Conservation (phyloP, 768 basidiomycete species). For the Agaricus subrufescens region DNA sequence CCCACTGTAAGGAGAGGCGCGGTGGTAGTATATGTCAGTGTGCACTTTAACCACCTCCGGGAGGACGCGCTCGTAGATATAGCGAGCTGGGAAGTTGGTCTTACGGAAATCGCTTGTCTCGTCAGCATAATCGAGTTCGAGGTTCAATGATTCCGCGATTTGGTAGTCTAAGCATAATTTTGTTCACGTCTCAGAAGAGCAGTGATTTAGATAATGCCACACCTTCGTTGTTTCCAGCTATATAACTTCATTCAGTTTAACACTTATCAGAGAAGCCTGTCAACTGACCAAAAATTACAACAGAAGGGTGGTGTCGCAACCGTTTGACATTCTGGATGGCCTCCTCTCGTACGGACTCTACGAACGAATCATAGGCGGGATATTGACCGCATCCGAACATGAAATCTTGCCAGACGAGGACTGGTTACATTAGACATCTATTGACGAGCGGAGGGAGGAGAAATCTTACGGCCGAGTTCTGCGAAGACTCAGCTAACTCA, state of each 20-base stretch:
- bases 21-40: slow-evolving; percentile 75
- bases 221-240: slow-evolving; percentile 84
- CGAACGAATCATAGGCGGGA: slow-evolving; percentile 80
- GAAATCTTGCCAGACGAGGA: slow-evolving; percentile 97
- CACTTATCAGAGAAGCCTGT: neutral
- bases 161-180: slow-evolving; percentile 60
- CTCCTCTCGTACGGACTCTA: slow-evolving; percentile 70
- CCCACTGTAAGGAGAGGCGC: slow-evolving; percentile 85
- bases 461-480: slow-evolving; percentile 65
- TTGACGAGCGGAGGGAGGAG: neutral
- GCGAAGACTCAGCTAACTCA: neutral
- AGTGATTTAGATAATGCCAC: neutral
- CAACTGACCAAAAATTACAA: slow-evolving; percentile 78
- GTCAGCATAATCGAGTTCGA: slow-evolving; percentile 84
- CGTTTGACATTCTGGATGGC: slow-evolving; percentile 82
- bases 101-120: slow-evolving; percentile 81
- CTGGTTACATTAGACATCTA: slow-evolving; percentile 24
- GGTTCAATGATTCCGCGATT: slow-evolving; percentile 72
- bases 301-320: slow-evolving; percentile 80
- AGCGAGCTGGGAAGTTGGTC: slow-evolving; percentile 81
- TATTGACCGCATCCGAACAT: slow-evolving; percentile 96
- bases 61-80: slow-evolving; percentile 86
- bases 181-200: neutral
- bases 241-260: neutral
- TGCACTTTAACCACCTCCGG: slow-evolving; percentile 66